Evolutionary conservation across 352 stramenopile genomes (phyloP).

Genomic region (Elongisporangium prolatum): DNA sequence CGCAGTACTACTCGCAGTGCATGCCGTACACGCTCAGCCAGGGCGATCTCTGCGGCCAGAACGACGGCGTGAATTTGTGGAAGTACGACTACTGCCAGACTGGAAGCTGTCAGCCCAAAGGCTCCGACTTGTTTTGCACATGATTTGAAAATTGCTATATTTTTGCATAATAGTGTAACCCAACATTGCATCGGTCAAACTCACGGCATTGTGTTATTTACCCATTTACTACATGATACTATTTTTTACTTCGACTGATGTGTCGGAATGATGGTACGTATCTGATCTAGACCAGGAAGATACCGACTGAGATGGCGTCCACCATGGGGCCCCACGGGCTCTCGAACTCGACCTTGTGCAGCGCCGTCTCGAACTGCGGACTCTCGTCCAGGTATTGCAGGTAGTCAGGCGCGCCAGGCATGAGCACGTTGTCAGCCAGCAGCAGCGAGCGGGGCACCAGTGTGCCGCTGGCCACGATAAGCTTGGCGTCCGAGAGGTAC

Average conservation of each 20-base stretch:
- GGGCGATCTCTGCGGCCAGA: slow-evolving; percentile 25
- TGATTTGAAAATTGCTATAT: no score
- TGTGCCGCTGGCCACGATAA: slow-evolving; percentile 33
- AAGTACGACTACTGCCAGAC: slow-evolving; percentile 25
- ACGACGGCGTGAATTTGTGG: slow-evolving; percentile 23
- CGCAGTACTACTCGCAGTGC: slow-evolving; percentile 24
- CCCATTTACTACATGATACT: no score
- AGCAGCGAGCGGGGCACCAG: slow-evolving; percentile 31
- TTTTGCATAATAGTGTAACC: no score
- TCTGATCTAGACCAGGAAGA: slow-evolving; percentile 6
- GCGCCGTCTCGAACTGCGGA: slow-evolving; percentile 11
- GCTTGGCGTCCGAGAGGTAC: slow-evolving; percentile 40
- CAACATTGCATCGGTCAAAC: no score
- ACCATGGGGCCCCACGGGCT: slow-evolving; percentile 3
- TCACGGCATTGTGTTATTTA: no score
- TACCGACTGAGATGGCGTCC: slow-evolving; percentile 12
- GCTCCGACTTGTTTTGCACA: slow-evolving; percentile 18
- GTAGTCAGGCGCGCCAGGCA: slow-evolving; percentile 39
- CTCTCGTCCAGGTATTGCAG: slow-evolving; percentile 19
- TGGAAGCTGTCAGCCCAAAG: slow-evolving; percentile 14
- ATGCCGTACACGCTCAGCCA: slow-evolving; percentile 18
- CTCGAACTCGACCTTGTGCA: slow-evolving; percentile 12
- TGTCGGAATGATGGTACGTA: no score
- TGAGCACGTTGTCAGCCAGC: slow-evolving; percentile 39
- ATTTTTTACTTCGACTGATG: no score